Evolutionary conservation across 129 eudicot genomes (phyloP).

Genomic region (Chrysanthemum makinoi): DNA sequence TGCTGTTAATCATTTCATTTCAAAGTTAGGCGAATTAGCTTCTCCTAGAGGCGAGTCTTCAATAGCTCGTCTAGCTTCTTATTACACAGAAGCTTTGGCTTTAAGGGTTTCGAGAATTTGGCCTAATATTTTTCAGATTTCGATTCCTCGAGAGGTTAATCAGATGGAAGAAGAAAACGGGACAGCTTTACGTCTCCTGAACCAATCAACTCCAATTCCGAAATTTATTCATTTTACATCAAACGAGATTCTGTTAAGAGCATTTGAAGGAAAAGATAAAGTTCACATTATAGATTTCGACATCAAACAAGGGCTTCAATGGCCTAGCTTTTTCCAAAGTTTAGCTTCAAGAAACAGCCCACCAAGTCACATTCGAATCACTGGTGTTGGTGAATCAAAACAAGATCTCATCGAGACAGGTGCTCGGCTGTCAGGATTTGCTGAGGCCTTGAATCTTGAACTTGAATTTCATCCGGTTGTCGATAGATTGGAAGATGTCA

Average conservation of each 20-base stretch:
- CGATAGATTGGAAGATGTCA: constrained; percentile 83
- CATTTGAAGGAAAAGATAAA: constrained; percentile 72
- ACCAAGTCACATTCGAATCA: constrained; percentile 83
- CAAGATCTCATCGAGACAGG: constrained; percentile 87
- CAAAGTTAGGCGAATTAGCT: constrained; percentile 75
- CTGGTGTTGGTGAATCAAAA: constrained; percentile 86
- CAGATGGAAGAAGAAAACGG: constrained; percentile 63
- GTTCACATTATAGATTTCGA: constrained; percentile 93
- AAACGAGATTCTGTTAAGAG: constrained; percentile 78
- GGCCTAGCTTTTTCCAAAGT: constrained; percentile 91
- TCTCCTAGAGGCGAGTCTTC: constrained; percentile 78
- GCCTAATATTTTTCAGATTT: constrained; percentile 67
- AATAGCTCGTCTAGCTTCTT: constrained; percentile 59
- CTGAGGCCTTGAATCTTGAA: constrained; percentile 57
- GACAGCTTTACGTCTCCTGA: constrained; percentile 60
- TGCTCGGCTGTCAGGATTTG: constrained; percentile 69
- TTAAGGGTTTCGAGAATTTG: constrained; percentile 63
- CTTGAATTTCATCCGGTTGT: constrained; percentile 90
- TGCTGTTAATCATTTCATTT: constrained; percentile 47
- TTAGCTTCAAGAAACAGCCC: constrained; percentile 65
- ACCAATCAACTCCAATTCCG: constrained; percentile 75
- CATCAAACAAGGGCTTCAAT: constrained; percentile 88
- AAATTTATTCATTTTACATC: constrained; percentile 87
- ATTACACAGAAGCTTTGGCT: constrained; percentile 88
- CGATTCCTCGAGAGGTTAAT: constrained; percentile 57